Evolutionary conservation across 179 eudicot genomes (phyloP).

Genomic region (Spergularia azorica): DNA sequence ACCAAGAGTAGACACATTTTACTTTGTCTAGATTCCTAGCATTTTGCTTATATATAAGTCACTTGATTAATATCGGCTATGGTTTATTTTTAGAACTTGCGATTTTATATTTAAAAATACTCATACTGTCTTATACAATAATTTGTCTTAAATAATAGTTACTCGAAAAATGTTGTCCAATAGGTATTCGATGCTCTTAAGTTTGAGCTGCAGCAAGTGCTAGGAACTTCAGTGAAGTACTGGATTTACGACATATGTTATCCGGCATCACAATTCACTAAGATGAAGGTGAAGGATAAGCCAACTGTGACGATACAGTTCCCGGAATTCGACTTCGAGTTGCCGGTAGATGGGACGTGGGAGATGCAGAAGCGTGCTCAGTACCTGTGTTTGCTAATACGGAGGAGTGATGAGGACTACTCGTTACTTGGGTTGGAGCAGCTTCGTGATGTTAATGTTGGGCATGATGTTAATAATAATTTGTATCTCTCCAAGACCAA

Average conservation of each 20-base stretch:
- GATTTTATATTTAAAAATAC: no score
- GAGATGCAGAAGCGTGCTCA: constrained; percentile 1
- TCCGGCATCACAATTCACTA: neutral
- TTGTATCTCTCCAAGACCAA: neutral
- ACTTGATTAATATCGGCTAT: no score
- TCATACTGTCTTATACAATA: no score
- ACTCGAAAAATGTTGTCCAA: neutral
- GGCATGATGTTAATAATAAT: neutral
- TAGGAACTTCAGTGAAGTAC: neutral
- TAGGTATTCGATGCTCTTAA: constrained; percentile 6
- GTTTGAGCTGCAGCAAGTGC: neutral
- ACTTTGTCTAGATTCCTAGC: no score
- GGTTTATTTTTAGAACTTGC: no score
- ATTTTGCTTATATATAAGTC: no score
- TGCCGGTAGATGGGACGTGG: constrained; percentile 4
- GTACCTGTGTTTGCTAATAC: constrained; percentile 3
- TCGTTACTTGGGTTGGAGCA: constrained; percentile 1
- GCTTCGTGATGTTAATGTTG: constrained; percentile 9
- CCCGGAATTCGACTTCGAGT: constrained; percentile 8
- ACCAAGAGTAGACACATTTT: no score
- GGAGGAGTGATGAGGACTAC: neutral
- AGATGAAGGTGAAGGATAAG: no score
- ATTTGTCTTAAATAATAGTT: no score
- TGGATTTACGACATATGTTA: constrained; percentile 16
- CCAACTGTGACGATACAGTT: constrained; percentile 7